Evolutionary conservation across 257 asterid genomes (phyloP), one percentile per base, ranked within the genome.

Genomic region (Apocynum venetum): DNA sequence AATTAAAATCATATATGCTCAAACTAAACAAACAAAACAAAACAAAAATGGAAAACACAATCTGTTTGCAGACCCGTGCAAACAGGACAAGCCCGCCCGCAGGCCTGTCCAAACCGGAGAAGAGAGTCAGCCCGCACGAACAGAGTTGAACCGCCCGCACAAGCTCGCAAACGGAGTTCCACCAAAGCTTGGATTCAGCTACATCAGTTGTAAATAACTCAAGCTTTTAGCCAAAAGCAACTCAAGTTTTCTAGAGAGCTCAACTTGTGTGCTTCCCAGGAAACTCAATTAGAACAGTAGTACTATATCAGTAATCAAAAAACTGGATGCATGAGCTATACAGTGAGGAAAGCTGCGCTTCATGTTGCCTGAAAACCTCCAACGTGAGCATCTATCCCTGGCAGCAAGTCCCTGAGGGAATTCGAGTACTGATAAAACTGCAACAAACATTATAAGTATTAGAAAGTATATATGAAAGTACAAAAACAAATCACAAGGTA

Each of bases 371-470:
- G 71, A 77, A 72, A 40, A 73, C 61, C 78, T 72, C 41, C 77
- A 25, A 46, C 41, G 63, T 52, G 82, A 52, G 44, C 67, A 77
- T 83, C 88, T 38, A 38, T 68, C 57, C 64, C 69, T 11, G 88
- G 86, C 70, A 89, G 79, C 86, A 85, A 80, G 80, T 89, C 75
- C 71, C 85, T 36, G 63, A 90, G 79, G 67, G 77, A 72, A 63
- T 82, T 86, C 44, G 93, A 83, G 84, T 91, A 89, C 71, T 80
- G 80, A 38, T 82, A 75, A 64, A 89, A 91, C 98, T 93, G 93
- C 91, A 87, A 72, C 20, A 64, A 74, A 13, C 56, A 73, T 25
- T 51, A 55, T 55, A 46, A 12, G 20, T 47, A 71, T 77, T 71
- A 73, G 68, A 60, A 40, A 80, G 8, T 17, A 9, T 15, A 19